Evolutionary conservation across 2,329 filamentous ascomycete genomes (phyloP).

Genomic region (Diaporthe citri): DNA sequence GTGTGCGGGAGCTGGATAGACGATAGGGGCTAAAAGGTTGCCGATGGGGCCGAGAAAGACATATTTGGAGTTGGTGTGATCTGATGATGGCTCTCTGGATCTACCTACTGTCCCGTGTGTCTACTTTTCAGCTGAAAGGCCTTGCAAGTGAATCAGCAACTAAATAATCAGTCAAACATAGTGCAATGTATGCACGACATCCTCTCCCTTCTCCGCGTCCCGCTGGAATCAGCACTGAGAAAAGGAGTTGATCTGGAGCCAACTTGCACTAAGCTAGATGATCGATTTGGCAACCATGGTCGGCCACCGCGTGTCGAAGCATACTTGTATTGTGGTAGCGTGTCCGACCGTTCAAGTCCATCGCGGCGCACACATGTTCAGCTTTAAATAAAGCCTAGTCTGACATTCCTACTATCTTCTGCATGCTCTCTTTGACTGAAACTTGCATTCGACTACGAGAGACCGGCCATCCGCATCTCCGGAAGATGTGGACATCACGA

Average conservation of each 20-base stretch:
- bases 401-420: background rate
- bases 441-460: background rate
- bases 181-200: background rate
- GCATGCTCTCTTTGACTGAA: background rate
- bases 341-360: no score
- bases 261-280: no score
- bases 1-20: background rate
- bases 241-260: no score
- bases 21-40: background rate
- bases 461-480: background rate
- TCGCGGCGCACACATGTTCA: background rate
- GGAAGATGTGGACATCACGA: background rate
- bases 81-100: background rate
- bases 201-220: background rate
- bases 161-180: background rate
- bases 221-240: background rate
- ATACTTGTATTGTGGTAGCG: no score
- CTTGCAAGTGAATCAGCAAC: background rate
- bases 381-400: background rate
- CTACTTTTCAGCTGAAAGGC: background rate
- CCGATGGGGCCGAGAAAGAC: background rate
- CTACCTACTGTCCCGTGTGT: background rate
- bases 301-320: no score
- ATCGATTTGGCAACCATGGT: no score
- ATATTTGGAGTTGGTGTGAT: background rate